Percentiles rank a stretch among this genome's conserved stretches.
Conservation (phyloP, 176 grass and related monocot genomes). For the Avena eriantha region DNA sequence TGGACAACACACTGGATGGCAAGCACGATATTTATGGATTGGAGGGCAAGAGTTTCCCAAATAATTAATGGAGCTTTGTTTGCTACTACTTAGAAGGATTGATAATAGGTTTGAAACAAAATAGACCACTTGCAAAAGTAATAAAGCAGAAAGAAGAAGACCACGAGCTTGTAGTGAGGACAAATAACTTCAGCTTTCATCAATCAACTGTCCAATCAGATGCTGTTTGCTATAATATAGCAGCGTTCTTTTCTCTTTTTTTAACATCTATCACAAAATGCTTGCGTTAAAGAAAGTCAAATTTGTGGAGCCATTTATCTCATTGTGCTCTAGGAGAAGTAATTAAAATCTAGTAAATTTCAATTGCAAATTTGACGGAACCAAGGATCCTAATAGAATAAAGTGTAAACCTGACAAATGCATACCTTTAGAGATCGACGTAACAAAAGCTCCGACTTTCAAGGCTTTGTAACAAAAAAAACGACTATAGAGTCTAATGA, state of each 20-base stretch:
- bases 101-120: neutral
- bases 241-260: neutral
- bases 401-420: neutral
- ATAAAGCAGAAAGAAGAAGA: neutral
- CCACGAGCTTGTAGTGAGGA: neutral
- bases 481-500: no score
- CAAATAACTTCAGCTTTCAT: neutral
- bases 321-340: neutral
- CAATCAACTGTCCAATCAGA: conserved; percentile 13
- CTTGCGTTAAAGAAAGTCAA: neutral
- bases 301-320: neutral
- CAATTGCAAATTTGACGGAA: neutral
- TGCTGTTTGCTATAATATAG: neutral
- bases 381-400: neutral
- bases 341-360: neutral
- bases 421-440: no score
- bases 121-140: conserved; percentile 24
- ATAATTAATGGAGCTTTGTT: conserved; percentile 25
- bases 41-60: neutral
- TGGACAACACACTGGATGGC: conserved; percentile 10
- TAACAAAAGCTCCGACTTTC: no score
- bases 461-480: no score
- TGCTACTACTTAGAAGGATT: conserved; percentile 28
- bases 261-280: neutral
- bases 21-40: conserved; percentile 5